Percentiles rank a stretch among this genome's conserved stretches.
Evolutionary conservation across 768 basidiomycete species (phyloP).

Genomic region (Phaeotremella skinneri): DNA sequence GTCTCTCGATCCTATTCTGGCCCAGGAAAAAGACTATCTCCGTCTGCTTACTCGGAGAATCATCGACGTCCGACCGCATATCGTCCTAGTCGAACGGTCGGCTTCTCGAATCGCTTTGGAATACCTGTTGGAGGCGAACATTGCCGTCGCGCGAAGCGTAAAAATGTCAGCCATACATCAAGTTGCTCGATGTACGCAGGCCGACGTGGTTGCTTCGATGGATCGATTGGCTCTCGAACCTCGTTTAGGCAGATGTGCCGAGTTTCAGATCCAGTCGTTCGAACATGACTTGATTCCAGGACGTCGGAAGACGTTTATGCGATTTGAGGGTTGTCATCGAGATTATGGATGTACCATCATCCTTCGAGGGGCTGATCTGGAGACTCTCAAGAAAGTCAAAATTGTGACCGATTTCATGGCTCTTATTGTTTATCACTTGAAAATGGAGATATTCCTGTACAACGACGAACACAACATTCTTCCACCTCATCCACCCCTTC

Average conservation of each 20-base stretch:
- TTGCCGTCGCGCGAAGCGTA: slow-evolving; percentile 85
- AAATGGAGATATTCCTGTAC: slow-evolving; percentile 66
- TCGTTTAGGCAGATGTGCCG: slow-evolving; percentile 78
- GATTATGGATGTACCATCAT: slow-evolving; percentile 95
- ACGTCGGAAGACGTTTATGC: slow-evolving; percentile 90
- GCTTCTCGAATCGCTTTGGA: slow-evolving; percentile 89
- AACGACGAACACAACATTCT: slow-evolving; percentile 52
- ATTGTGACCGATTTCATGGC: slow-evolving; percentile 87
- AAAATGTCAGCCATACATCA: slow-evolving; percentile 82
- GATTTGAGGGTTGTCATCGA: slow-evolving; percentile 90
- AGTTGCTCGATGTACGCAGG: slow-evolving; percentile 90
- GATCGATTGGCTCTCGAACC: slow-evolving; percentile 88
- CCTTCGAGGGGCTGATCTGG: slow-evolving; percentile 78
- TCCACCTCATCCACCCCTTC: slow-evolving; percentile 33
- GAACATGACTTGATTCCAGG: slow-evolving; percentile 95
- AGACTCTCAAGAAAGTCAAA: slow-evolving; percentile 79
- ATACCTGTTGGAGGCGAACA: slow-evolving; percentile 74
- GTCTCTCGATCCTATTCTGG: slow-evolving; percentile 82
- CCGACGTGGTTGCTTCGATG: slow-evolving; percentile 91
- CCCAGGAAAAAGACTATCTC: slow-evolving; percentile 90
- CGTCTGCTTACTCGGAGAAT: slow-evolving; percentile 83
- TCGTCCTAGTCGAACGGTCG: slow-evolving; percentile 85
- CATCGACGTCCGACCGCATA: slow-evolving; percentile 83
- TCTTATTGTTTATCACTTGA: slow-evolving; percentile 87
- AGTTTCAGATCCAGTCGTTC: slow-evolving; percentile 85